Evolutionary conservation across 163 green algal genomes (phyloP).

Genomic region (Scenedesmus sp.): DNA sequence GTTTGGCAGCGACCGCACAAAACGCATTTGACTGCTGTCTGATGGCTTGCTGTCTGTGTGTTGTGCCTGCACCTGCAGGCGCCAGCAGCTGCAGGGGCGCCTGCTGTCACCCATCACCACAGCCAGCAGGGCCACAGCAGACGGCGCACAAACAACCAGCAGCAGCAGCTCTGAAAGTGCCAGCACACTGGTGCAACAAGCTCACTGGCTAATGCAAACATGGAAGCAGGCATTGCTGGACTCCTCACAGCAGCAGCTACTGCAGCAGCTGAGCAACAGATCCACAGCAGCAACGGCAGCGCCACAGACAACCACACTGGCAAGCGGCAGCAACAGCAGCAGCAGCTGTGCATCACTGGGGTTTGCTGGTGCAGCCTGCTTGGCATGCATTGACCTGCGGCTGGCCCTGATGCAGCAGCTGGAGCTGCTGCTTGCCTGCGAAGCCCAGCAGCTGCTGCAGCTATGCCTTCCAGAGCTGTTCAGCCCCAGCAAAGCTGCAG

Average conservation of each 20-base stretch:
- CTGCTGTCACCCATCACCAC: slow-evolving; percentile 1
- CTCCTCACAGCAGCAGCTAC: neutral
- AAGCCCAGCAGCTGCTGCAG: neutral
- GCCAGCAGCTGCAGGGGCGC: neutral
- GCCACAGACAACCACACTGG: neutral
- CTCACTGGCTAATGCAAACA: neutral
- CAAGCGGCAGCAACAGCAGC: neutral
- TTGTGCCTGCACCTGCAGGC: too few relatives aligned
- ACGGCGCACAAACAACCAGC: neutral
- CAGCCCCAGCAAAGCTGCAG: neutral
- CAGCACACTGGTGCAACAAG: neutral
- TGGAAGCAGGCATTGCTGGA: neutral
- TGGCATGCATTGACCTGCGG: neutral
- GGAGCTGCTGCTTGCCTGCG: neutral
- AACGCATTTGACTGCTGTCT: too few relatives aligned
- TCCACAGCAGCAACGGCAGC: neutral
- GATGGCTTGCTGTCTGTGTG: too few relatives aligned
- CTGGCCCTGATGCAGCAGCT: slow-evolving; percentile 19
- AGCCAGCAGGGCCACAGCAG: neutral
- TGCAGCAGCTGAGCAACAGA: neutral
- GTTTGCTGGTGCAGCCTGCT: neutral
- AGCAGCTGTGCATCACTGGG: neutral
- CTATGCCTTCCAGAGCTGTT: neutral
- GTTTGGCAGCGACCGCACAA: too few relatives aligned
- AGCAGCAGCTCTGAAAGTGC: neutral